Base-by-base conservation (phyloP, 257 asterid species). In the Penstemon newberryi region DNA sequence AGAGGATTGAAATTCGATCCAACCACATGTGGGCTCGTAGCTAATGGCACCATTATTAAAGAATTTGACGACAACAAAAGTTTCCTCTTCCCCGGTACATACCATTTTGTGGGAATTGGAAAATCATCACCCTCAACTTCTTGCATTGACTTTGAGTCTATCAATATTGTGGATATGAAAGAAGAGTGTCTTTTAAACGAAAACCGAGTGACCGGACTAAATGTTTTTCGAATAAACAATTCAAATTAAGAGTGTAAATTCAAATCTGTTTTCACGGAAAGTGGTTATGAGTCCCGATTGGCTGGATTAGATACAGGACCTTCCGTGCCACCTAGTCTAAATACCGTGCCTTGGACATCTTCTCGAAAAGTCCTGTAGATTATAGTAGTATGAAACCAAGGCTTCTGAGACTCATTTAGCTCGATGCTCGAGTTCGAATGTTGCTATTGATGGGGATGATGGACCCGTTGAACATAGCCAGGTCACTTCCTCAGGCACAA, bases 1-100 rank as follows among this genome's bases (percentile, higher is more conserved):
- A 87, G 90, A 37, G 89, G 88, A 45, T 56, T 88, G 25, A 80
- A 83, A 76, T 80, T 80, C 58, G 85, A 87, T 72, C 75, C 90
- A 6, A 62, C 73, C 44, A 74, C 76, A 10, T 89, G 88, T 43
- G 89, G 74, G 36, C 70, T 79, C 33, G 74, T 80, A 58, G 75
- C 88, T 8, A 73, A 71, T 15, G 66, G 80, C 45, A 72, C 84
- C 11, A 42, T 65, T 51, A 41, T 45, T 51, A 78, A 79, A 57
- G 75, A 79, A 5, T 67, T 63, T 1, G 73, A 82, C 42, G 6
- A 56, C 6, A 72, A 51, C 5, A 80, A 63, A 56, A 47, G 63
- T 15, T 18, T 39, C 4, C 62, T 25, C 54, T 65, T 76, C 18
- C 60, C 79, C 56, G 47, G 37, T 44, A 63, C 66, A 56, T 56